Evolutionary conservation across 1,139 yeast species (phyloP).

Genomic region (Debaryomyces fabryi): DNA sequence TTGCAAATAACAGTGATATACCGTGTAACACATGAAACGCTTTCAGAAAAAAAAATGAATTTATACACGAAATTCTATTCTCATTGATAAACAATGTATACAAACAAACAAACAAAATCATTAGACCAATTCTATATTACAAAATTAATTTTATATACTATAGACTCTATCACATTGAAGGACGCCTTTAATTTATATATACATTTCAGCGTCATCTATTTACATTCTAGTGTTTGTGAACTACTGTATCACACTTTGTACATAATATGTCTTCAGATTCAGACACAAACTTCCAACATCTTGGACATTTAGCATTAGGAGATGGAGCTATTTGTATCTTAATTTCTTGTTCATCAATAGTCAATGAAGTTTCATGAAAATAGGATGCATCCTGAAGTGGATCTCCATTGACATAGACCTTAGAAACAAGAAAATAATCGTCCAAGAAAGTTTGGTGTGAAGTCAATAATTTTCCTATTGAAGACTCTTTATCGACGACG

Average conservation of each 20-base stretch:
- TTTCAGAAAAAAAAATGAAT: neutral
- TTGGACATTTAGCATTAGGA: slow-evolving; percentile 67
- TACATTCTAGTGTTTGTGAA: slow-evolving; percentile 11
- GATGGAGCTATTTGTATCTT: slow-evolving; percentile 48
- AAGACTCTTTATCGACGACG: slow-evolving; percentile 18
- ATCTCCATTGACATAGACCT: slow-evolving; percentile 40
- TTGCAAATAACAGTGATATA: neutral
- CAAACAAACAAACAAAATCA: neutral
- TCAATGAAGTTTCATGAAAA: slow-evolving; percentile 12
- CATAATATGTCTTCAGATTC: slow-evolving; percentile 59
- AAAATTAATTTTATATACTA: neutral
- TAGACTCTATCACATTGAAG: neutral
- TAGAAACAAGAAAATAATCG: slow-evolving; percentile 72
- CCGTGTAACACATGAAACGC: neutral
- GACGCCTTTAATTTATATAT: slow-evolving; percentile 1
- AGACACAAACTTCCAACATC: slow-evolving; percentile 88
- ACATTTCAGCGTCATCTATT: slow-evolving; percentile 5
- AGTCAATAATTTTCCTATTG: slow-evolving; percentile 16
- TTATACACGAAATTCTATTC: neutral
- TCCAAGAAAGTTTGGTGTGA: slow-evolving; percentile 36
- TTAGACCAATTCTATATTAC: neutral
- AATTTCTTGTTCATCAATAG: slow-evolving; percentile 30
- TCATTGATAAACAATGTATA: neutral
- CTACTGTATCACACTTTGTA: slow-evolving; percentile 57
- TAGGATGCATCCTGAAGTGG: neutral